Percentiles rank a stretch among this genome's conserved stretches.
phyloP scores from a whole-genome alignment of 768 basidiomycete species.

The Leccinum arenicola region DNA sequence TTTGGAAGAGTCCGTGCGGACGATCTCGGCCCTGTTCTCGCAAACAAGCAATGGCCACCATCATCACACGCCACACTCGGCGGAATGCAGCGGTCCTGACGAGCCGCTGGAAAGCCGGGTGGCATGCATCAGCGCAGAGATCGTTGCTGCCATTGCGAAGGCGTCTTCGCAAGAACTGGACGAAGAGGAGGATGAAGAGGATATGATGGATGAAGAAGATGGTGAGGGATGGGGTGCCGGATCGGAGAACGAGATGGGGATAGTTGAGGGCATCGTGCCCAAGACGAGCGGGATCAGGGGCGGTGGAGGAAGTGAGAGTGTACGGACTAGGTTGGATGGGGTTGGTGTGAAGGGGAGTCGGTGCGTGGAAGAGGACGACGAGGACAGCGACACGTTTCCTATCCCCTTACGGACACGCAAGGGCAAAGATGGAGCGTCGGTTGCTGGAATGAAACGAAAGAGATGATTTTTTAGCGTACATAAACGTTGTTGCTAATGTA shows the following conservation, averaged over 20 bases:
- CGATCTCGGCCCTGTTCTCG: constrained; percentile 65
- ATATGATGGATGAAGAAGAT: constrained; percentile 39
- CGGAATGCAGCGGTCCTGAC: constrained; percentile 34
- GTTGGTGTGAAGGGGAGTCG: constrained; percentile 16
- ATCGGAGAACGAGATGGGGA: constrained; percentile 51
- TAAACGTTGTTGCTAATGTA: constrained; percentile 16
- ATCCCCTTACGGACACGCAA: constrained; percentile 69
- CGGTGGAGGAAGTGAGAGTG: constrained; percentile 26
- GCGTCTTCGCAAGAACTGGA: constrained; percentile 61
- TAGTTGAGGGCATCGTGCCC: constrained; percentile 50
- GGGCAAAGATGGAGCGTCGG: constrained; percentile 48
- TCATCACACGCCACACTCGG: constrained; percentile 29
- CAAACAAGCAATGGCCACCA: constrained; percentile 42
- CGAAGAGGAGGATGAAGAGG: constrained; percentile 49
- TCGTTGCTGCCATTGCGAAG: constrained; percentile 77
- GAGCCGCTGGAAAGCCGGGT: constrained; percentile 58
- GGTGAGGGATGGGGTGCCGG: constrained; percentile 40
- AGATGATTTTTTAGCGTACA: constrained; percentile 35
- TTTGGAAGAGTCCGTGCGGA: constrained; percentile 70
- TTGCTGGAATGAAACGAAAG: constrained; percentile 61
- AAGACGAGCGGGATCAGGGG: constrained; percentile 64
- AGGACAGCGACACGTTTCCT: constrained; percentile 68
- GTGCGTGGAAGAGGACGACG: constrained; percentile 55
- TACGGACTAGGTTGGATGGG: constrained; percentile 12
- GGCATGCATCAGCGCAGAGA: constrained; percentile 77